Evolutionary conservation across 2,329 filamentous ascomycete species (phyloP), one percentile per base, ranked within the genome.

Genomic region (Verticillium zaregamsianum): DNA sequence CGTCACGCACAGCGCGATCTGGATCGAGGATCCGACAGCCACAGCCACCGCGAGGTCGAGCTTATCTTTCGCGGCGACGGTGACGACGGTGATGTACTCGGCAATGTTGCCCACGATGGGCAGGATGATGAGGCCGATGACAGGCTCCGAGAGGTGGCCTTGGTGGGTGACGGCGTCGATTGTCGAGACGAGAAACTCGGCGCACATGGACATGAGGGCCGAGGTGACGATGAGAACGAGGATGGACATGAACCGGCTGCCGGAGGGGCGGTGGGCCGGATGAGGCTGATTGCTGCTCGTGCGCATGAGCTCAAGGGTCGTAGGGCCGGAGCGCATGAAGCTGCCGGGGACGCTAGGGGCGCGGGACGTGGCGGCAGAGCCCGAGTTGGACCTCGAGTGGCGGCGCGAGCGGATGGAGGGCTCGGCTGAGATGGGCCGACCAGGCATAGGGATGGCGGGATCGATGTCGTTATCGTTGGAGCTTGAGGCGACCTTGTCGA

Each of bases 51-150:
- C 85, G 2, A 88, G 76, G 68, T 87, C 85, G 72, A 87, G 82
- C 69, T 88, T 87, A 64, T 86, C 84, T 65, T 84, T 83, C 49
- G 77, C 74, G 0, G 85, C 85, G 0, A 87, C 85, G 0, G 81
- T 83, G 2, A 87, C 82, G 0, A 85, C 83, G 0, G 85, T 87
- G n/a, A 85, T 81, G 63, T 87, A 85, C 69, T 88, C 86, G 2
- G 85, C 85, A 0, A 86, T 83, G 62, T 88, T 88, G 39, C 86
- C 85, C 0, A 87, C 82, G 45, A 88, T 82, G 0, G 86, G 86
- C 12, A 88, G 74, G 61, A 88, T 80, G 54, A 88, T 86, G 14
- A 88, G 75, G 40, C 86, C 86, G 56, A 88, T 83, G 59, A 88
- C 82, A 0, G 82, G 78, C 67, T 86, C 82, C 12, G 82, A 84